phyloP scores from a whole-genome alignment of 331 rosid genomes.

The Malus hybrid region DNA sequence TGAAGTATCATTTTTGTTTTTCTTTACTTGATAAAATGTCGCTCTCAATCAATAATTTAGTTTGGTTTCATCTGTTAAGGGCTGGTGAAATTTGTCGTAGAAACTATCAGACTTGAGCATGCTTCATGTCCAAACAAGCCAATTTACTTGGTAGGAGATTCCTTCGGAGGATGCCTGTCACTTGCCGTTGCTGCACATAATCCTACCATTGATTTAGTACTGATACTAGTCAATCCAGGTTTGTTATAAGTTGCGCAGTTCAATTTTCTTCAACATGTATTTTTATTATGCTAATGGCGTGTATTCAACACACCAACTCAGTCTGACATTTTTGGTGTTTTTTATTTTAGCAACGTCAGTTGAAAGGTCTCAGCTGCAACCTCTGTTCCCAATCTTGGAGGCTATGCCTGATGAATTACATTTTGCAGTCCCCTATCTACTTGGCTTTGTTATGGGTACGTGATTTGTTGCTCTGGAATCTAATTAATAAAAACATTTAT shows the following conservation, averaged over 20 bases:
- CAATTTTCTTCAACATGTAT: conserved; percentile 4
- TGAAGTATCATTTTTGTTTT: background rate
- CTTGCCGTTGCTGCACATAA: conserved; percentile 92
- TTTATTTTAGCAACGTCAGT: conserved; percentile 73
- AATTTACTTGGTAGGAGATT: conserved; percentile 91
- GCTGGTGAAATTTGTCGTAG: conserved; percentile 77
- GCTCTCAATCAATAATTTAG: conserved; percentile 5
- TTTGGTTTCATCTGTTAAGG: conserved; percentile 33
- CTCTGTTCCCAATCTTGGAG: conserved; percentile 68
- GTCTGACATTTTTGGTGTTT: conserved; percentile 12
- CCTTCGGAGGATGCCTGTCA: conserved; percentile 94
- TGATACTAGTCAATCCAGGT: conserved; percentile 80
- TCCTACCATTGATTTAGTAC: conserved; percentile 68
- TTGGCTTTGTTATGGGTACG: conserved; percentile 77
- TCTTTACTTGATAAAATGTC: background rate
- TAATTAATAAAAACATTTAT: background rate
- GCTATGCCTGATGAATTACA: conserved; percentile 65
- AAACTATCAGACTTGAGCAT: conserved; percentile 61
- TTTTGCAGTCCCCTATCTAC: conserved; percentile 61
- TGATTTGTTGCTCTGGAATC: conserved; percentile 16
- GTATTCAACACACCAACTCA: conserved; percentile 12
- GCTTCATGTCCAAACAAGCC: conserved; percentile 74
- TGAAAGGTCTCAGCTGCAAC: conserved; percentile 77
- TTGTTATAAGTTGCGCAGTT: conserved; percentile 7
- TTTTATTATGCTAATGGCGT: conserved; percentile 2